Evolutionary conservation across 1,284 basidiomycete genomes (phyloP), one percentile per base, ranked within the genome.

Genomic region (Boletus subluridellus): DNA sequence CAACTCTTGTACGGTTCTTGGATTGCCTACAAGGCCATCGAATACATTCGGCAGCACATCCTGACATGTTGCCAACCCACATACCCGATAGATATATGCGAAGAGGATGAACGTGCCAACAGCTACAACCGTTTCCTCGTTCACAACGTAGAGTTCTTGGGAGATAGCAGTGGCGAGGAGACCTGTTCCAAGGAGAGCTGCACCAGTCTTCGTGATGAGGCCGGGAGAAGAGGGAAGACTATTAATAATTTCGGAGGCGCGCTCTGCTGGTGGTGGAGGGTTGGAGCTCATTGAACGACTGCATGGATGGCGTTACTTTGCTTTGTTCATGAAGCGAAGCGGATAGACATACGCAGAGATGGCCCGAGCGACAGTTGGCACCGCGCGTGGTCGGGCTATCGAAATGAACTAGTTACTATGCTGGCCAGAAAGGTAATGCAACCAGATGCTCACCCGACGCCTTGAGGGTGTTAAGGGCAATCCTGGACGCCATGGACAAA

Each of bases 121-220:
- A 44, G 88, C 82, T 42, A 95, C 81, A 60, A 95, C 86, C 38
- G 90, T 88, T 81, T 97, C 95, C 78, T 98, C 95, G 77, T 98
- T 98, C 71, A 96, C 86, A 60, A 99, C 96, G 75, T 98, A 98
- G 58, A 98, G 86, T 80, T 99, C 96, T 75, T 95, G 92, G 42
- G 94, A 97, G 78, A 98, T 95, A 72, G 95, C 95, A 24, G 94
- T 86, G 32, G 95, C 96, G 61, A 90, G 80, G 61, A 94, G 81
- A 73, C 94, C 95, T 42, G 94, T 92, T 70, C 94, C 94, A 62
- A 98, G 86, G 70, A 97, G 82, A 70, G 95, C 89, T 63, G 91
- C 87, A 64, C 94, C 94, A 54, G 92, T 96, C 82, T 98, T 98
- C 75, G 94, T 93, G 80, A 96, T 83, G 76, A 98, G 83, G 69